Evolutionary conservation across 352 stramenopile genomes (phyloP), one percentile per base, ranked within the genome.

Genomic region (Globisporangium okanoganense): DNA sequence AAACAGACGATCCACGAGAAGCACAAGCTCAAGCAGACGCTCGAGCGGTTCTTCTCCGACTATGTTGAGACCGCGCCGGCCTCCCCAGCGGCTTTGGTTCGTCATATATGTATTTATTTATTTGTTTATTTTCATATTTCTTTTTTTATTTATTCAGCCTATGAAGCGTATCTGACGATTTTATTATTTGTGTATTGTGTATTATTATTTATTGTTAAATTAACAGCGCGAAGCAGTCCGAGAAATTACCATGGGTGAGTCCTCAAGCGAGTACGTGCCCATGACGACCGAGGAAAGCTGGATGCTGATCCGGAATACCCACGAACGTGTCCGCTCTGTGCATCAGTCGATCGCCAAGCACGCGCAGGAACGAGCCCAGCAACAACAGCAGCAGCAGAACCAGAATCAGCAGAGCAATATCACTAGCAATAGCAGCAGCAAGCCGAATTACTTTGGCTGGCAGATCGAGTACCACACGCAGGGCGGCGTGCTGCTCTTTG

Each of bases 401-500:
- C 29, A 3, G 3, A 33, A 33, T 33, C 29, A 33, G 29, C 29
- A 33, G 29, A 6, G 29, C n/a, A n/a, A n/a, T n/a, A n/a, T n/a
- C n/a, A n/a, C n/a, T n/a, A n/a, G n/a, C n/a, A n/a, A n/a, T n/a
- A 38, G 27, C 5, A 38, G 5, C 10, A 35, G 31, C 10, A 35
- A 47, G 58, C 65, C 69, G 9, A 48, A 56, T 27, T 76, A 70
- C 53, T 72, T 50, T 49, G 69, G 65, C 16, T 76, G 69, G 69
- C 40, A 65, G 24, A 54, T 76, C 29, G 49, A 61, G 41, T 66
- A 75, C 53, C 43, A 64, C 25, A 43, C 33, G 18, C 56, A 64
- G 25, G 43, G 62, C 51, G 58, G 73, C 22, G 68, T 69, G 16
- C 36, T 87, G 52, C 78, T 77, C 60, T 75, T 81, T 27, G 69